A percentile compares a stretch with the other conserved stretches of the same genome.
Evolutionary conservation across 2,329 filamentous ascomycete genomes (phyloP).

Genomic region (Incumbomyces lentus): DNA sequence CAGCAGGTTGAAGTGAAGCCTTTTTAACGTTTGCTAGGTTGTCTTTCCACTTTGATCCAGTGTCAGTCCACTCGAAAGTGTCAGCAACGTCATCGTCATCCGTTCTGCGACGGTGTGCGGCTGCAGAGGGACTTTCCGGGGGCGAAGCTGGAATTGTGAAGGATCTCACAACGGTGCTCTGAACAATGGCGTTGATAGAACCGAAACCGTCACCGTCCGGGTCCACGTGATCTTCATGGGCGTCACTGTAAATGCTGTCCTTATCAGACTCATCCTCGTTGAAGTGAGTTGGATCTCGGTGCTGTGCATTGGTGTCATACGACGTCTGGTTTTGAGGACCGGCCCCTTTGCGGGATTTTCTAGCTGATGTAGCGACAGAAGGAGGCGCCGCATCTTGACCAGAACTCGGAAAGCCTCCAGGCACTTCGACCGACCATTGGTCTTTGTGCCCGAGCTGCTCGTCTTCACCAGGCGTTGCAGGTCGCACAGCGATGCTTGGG

Average conservation of each 20-base stretch:
- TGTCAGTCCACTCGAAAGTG: constrained; percentile 21
- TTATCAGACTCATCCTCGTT: constrained; percentile 17
- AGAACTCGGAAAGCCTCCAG: constrained; percentile 47
- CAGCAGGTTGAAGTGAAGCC: constrained; percentile 2
- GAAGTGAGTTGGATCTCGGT: not conserved
- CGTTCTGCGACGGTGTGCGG: constrained; percentile 8
- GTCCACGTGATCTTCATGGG: constrained; percentile 24
- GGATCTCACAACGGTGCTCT: constrained; percentile 17
- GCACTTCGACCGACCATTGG: constrained; percentile 38
- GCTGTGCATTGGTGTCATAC: not conserved
- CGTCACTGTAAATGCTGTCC: constrained; percentile 38
- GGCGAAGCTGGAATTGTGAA: constrained; percentile 13
- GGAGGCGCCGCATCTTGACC: not conserved
- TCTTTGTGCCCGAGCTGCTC: constrained; percentile 11
- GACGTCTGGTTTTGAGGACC: not conserved
- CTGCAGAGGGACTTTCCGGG: constrained; percentile 15
- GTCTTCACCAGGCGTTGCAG: constrained; percentile 35
- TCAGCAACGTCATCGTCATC: constrained; percentile 1
- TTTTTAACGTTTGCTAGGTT: constrained; percentile 15
- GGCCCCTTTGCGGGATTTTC: not conserved
- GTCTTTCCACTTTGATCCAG: constrained; percentile 23
- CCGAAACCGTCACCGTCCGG: constrained; percentile 35
- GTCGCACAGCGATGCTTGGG: constrained; percentile 37
- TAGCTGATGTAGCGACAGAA: not conserved
- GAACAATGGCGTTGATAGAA: constrained; percentile 41